phyloP scores from a whole-genome alignment of 176 grass and related monocot species.

The Oryza glumipatula region DNA sequence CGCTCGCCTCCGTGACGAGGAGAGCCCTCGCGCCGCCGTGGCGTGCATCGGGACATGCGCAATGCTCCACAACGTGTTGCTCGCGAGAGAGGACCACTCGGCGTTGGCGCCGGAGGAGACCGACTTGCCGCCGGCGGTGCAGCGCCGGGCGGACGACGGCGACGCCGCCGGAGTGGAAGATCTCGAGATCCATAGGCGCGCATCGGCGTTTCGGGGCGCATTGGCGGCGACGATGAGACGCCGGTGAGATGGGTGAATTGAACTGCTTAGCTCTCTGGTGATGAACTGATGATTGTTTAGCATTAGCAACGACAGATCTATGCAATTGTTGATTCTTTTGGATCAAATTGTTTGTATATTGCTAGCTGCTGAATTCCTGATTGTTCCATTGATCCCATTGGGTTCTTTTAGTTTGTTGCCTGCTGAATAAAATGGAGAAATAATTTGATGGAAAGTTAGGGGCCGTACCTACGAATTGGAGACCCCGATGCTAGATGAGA shows the following conservation, averaged over 20 bases:
- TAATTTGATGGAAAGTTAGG: neutral
- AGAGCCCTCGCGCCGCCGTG: constrained; percentile 48
- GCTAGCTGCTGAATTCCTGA: constrained; percentile 9
- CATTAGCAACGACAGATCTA: neutral
- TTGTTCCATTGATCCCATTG: constrained; percentile 39
- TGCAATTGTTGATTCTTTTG: constrained; percentile 48
- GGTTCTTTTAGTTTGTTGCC: constrained; percentile 33
- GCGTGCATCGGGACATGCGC: constrained; percentile 79
- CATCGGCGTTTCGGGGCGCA: constrained; percentile 44
- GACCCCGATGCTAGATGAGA: too few species aligned
- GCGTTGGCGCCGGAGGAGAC: constrained; percentile 49
- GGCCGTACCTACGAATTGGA: too few species aligned
- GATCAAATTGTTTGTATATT: constrained; percentile 34
- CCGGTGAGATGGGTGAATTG: neutral
- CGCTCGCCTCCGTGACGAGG: constrained; percentile 55
- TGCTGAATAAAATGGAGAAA: constrained; percentile 43
- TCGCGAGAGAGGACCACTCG: constrained; percentile 75
- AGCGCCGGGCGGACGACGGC: neutral
- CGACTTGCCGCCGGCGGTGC: constrained; percentile 4
- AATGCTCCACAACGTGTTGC: constrained; percentile 83
- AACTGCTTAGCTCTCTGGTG: constrained; percentile 1
- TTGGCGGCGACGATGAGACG: constrained; percentile 39
- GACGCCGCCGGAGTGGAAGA: constrained; percentile 15
- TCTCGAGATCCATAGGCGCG: constrained; percentile 44
- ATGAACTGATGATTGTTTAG: neutral